Evolutionary conservation across 2,329 filamentous ascomycete species (phyloP).

Genomic region (Botrytis hyacinthi): DNA sequence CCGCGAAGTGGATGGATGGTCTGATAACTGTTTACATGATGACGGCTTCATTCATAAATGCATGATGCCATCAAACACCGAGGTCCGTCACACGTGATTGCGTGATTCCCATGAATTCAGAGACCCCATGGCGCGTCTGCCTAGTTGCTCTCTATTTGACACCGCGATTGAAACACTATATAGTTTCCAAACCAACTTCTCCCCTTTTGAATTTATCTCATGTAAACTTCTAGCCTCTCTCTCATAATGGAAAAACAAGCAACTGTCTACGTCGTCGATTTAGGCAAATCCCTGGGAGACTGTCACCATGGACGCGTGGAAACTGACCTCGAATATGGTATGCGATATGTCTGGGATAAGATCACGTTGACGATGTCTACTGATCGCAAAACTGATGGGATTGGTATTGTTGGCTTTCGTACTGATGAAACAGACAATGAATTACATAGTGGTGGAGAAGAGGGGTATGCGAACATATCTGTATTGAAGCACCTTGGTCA

Average conservation of each 20-base stretch:
- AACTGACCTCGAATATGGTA: conserved; percentile 82
- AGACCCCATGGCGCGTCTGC: conserved; percentile 14
- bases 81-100: conserved; percentile 15
- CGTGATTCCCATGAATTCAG: neutral
- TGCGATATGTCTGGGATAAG: conserved; percentile 95
- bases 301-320: conserved; percentile 67
- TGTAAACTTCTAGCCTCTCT: neutral
- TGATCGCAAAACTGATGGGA: conserved; percentile 68
- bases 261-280: conserved; percentile 86
- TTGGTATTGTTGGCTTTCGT: conserved; percentile 80
- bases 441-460: conserved; percentile 50
- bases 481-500: conserved; percentile 67
- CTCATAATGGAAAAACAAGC: conserved; percentile 85
- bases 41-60: conserved; percentile 1
- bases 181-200: neutral
- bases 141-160: neutral
- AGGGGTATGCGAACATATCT: conserved; percentile 78
- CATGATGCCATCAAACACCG: neutral
- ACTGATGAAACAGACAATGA: conserved; percentile 75
- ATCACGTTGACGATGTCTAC: conserved; percentile 68
- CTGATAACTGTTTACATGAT: conserved; percentile 10
- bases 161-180: neutral
- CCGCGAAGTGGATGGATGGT: neutral
- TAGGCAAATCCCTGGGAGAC: conserved; percentile 80
- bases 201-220: neutral